Percentiles rank a stretch among this genome's conserved stretches.
Conservation (phyloP, 345 rosid genomes). For the Populus ilicifolia region DNA sequence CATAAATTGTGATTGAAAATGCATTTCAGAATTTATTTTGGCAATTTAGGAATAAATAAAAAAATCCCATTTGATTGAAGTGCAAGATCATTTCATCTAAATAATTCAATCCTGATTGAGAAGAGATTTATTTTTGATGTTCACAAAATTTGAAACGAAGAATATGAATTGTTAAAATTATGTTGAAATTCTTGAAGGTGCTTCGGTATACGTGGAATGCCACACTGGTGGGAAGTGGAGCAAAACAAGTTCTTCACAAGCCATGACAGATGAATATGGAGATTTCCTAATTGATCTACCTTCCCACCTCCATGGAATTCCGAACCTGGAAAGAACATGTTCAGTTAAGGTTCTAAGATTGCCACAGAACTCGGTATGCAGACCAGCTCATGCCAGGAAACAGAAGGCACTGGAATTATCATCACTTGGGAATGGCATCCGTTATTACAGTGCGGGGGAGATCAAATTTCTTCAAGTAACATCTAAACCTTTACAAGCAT, state of each 20-base stretch:
- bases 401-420: slow-evolving; percentile 29
- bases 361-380: slow-evolving; percentile 33
- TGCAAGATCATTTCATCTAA: neutral
- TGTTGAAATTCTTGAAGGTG: slow-evolving; percentile 29
- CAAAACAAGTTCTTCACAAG: slow-evolving; percentile 15
- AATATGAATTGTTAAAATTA: neutral
- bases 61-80: neutral
- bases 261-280: slow-evolving; percentile 44
- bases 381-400: slow-evolving; percentile 24
- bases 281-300: slow-evolving; percentile 54
- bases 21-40: neutral
- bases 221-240: slow-evolving; percentile 6
- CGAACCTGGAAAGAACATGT: slow-evolving; percentile 39
- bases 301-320: slow-evolving; percentile 44
- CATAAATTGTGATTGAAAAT: neutral
- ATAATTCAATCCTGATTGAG: neutral
- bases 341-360: slow-evolving; percentile 23
- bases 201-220: slow-evolving; percentile 39
- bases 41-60: neutral
- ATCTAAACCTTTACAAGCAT: slow-evolving; percentile 33
- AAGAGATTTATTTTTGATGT: neutral
- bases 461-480: slow-evolving; percentile 31
- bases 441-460: slow-evolving; percentile 33
- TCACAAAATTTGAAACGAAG: neutral
- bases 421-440: slow-evolving; percentile 39